Base-by-base conservation (phyloP, 192 early-diverging fungal species). In the Helicostylum pulchrum region DNA sequence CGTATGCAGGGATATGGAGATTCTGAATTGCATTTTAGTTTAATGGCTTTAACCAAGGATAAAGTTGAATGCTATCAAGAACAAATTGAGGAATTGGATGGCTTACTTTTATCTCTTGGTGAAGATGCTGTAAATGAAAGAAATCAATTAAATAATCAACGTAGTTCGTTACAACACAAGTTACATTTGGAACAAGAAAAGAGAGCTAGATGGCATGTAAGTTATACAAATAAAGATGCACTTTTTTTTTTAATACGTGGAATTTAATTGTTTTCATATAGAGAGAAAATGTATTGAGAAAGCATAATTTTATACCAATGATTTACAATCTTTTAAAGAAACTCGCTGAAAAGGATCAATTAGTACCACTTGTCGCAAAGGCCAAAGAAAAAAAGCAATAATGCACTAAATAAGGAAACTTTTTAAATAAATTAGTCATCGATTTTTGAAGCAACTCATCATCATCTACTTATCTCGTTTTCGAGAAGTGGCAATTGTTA, bases 261-360 rank as follows among this genome's bases (percentile, higher is more conserved):
- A 19, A 30, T 31, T 8, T 7, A 44, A 42, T 63, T 59, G 30
- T 70, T 58, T 55, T 62, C 19, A 62, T 50, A 2, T 65, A 80
- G 71, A 72, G 83, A 31, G 90, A 92, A 54, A 92, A 92, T 57
- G 71, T 78, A 44, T 62, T 90, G 48, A 70, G 90, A 15, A 82
- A 85, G 49, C 90, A 90, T 49, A 92, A 92, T 66, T 92, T 89
- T 62, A 85, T 92, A 48, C 90, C 89, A 3, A 54, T 90, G 32
- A 82, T 88, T 15, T 90, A 89, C 63, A 79, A 88, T 53, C 64
- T 92, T 14, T 43, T 87, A 30, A 75, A 81, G 12, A 80, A 74
- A n/a, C 68, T 91, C 67, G 86, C 85, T 5, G 63, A 80, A 43
- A 78, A 80, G 57, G 77, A 78, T 9, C 64, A 78, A 46, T 59